These are phyloP conservation scores for Podaxis sp. DNA, from an alignment of 768 basidiomycete genomes.

Conservation along the genomic window DNA sequence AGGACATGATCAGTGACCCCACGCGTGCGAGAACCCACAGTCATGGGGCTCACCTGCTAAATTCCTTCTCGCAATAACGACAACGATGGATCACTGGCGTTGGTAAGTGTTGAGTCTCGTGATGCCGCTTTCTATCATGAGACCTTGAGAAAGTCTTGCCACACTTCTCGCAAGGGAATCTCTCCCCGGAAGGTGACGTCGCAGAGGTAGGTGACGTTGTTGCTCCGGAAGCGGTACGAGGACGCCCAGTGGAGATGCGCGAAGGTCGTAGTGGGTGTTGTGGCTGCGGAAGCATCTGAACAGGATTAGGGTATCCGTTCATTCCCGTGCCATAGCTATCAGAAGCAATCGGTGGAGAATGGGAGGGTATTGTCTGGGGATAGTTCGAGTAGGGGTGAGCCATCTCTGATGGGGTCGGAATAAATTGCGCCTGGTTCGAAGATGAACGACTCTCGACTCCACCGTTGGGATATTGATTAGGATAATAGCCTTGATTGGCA, in stretches of 20 bases:
- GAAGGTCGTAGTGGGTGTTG: conserved; percentile 31
- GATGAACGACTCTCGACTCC: conserved; percentile 25
- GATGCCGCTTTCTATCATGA: conserved; percentile 81
- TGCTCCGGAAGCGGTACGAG: conserved; percentile 33
- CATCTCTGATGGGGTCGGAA: conserved; percentile 35
- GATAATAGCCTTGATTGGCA: conserved; percentile 21
- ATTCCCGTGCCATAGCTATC: conserved; percentile 23
- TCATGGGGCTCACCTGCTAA: conserved; percentile 54
- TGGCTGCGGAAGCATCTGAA: conserved; percentile 28
- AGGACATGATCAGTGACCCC: conserved; percentile 16
- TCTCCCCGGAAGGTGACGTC: conserved; percentile 52
- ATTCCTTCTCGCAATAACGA: conserved; percentile 73
- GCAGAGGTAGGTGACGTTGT: conserved; percentile 35
- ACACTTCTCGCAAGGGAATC: conserved; percentile 72
- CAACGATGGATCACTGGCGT: conserved; percentile 68
- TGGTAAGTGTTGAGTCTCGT: conserved; percentile 71
- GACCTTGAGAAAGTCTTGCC: conserved; percentile 78
- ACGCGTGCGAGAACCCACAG: conserved; percentile 14
- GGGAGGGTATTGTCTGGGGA: conserved; percentile 23
- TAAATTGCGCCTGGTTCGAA: conserved; percentile 26
- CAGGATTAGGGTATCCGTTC: conserved; percentile 23
- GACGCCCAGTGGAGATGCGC: conserved; percentile 42
- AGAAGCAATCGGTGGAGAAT: conserved; percentile 24
- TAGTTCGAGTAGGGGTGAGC: conserved; percentile 32
- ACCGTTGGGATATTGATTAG: conserved; percentile 17